A percentile compares a stretch with the other conserved stretches of the same genome.
These are phyloP conservation scores for Ascosphaera acerosa DNA, from an alignment of 2,329 filamentous ascomycete genomes.

Conservation along the genomic window DNA sequence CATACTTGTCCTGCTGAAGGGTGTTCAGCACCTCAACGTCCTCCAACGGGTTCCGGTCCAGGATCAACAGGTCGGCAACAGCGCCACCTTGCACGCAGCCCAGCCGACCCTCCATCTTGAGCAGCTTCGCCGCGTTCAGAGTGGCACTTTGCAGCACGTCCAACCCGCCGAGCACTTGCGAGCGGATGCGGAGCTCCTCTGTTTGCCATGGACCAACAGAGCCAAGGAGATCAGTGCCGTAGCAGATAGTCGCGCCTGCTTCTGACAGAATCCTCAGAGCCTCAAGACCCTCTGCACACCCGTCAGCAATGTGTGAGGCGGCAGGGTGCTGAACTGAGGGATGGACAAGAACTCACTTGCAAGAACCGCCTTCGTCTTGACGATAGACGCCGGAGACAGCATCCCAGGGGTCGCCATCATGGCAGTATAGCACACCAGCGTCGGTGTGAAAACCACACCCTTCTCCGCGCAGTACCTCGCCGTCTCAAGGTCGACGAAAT, in stretches of 20 bases:
- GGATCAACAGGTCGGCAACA: conserved; percentile 27
- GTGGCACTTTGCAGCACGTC: conserved; percentile 27
- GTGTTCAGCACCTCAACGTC: conserved; percentile 26
- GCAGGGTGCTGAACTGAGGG: no score
- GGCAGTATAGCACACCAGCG: conserved; percentile 26
- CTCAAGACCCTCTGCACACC: conserved; percentile 23
- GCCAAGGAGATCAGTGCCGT: conserved; percentile 29
- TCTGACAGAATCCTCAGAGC: conserved; percentile 25
- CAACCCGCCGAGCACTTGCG: conserved; percentile 17
- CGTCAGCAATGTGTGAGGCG: conserved; percentile 26
- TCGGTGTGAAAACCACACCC: conserved; percentile 27
- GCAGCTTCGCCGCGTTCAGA: conserved; percentile 26
- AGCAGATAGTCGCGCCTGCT: conserved; percentile 30
- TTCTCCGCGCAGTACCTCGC: conserved; percentile 26
- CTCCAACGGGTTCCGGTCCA: conserved; percentile 29
- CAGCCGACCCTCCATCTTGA: conserved; percentile 22
- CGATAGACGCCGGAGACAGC: conserved; percentile 4
- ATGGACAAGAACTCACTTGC: conserved; percentile 5
- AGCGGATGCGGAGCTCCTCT: conserved; percentile 24
- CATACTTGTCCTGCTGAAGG: conserved; percentile 17
- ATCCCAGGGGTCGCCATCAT: conserved; percentile 20
- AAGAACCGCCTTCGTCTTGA: conserved; percentile 9
- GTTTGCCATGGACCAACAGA: conserved; percentile 25
- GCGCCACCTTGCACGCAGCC: conserved; percentile 27
- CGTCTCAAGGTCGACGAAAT: conserved; percentile 19